phyloP scores from a whole-genome alignment of 2,329 filamentous ascomycete genomes.

The Trichoderma asperellum region DNA sequence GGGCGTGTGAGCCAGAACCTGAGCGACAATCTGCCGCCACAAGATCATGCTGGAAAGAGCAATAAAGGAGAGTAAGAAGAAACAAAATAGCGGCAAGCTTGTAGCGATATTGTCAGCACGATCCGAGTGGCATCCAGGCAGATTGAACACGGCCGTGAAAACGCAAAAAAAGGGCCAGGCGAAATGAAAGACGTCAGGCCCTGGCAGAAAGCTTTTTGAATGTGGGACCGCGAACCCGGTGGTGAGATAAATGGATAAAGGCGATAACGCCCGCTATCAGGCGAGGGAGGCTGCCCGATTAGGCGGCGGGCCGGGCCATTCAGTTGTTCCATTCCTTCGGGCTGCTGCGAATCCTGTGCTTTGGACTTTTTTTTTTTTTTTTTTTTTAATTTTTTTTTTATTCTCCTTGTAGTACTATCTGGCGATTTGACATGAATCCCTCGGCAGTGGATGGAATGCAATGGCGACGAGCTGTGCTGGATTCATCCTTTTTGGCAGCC shows the following conservation, averaged over 20 bases:
- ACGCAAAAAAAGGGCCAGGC: background rate
- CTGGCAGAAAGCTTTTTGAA: slow-evolving; percentile 17
- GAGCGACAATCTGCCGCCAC: slow-evolving; percentile 29
- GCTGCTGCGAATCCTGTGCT: background rate
- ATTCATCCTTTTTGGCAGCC: no score
- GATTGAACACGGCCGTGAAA: background rate
- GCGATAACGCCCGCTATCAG: slow-evolving; percentile 1
- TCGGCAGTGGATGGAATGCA: background rate
- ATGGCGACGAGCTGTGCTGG: background rate
- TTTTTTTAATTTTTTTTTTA: background rate
- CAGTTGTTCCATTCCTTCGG: background rate
- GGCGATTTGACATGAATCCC: background rate
- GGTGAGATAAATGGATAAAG: background rate
- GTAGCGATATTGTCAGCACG: background rate
- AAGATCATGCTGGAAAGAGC: slow-evolving; percentile 22
- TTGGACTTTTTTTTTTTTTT: background rate
- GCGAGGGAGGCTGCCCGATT: background rate
- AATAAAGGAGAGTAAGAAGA: background rate
- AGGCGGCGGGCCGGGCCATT: background rate
- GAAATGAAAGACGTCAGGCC: slow-evolving; percentile 23
- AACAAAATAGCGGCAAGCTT: background rate
- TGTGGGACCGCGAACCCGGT: slow-evolving; percentile 6
- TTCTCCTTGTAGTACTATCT: background rate
- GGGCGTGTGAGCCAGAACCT: slow-evolving; percentile 29
- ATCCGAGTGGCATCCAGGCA: slow-evolving; percentile 13